Evolutionary conservation across 352 stramenopile genomes (phyloP), one percentile per base, ranked within the genome.

Genomic region (Detonula confervacea): DNA sequence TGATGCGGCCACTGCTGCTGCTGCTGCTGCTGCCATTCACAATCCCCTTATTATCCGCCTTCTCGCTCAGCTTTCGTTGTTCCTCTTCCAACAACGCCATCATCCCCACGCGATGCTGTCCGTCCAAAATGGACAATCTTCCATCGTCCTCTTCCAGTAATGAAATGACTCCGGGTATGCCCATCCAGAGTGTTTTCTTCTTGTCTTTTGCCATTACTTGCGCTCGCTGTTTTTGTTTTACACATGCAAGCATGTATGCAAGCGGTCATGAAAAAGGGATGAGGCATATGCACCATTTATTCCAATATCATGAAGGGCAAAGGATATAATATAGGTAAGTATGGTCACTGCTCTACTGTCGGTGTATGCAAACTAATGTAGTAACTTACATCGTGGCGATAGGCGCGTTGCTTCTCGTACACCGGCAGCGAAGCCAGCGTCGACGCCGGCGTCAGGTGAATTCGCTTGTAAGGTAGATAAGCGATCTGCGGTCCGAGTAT

Each of bases 81-180:
- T 78, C 69, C 39, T 89, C 80, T 33, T 79, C 29, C 44, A 94
- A 62, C 6, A 92, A 37, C 7, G 78, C 78, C 56, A 93, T 82
- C 87, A 92, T 92, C 25, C 85, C 89, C 6, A 94, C 81, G 25
- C 89, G 79, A 69, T 94, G 89, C 71, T 94, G 89, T 29, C 89
- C 89, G 75, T 94, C 89, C 46, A 94, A 65, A 69, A 94, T 90
- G 9, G 39, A 80, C 8, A 93, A 60, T 33, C 62, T 69, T 2
- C 86, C 86, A 46, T 89, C 63, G 16, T 62, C 44, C 27, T 85
- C 80, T 65, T 90, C 69, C 51, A 69, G 84, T 8, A 94, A 51
- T 35, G 73, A 79, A 78, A 94, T 92, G 8, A 90, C 75, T 30
- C 89, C 89, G 5, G 89, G 89, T n/a, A 92, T 74, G n/a, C 89